Percentiles rank a stretch among this genome's conserved stretches.
Evolutionary conservation across 176 grass and related monocot species (phyloP).

Genomic region (Oryza coarctata): DNA sequence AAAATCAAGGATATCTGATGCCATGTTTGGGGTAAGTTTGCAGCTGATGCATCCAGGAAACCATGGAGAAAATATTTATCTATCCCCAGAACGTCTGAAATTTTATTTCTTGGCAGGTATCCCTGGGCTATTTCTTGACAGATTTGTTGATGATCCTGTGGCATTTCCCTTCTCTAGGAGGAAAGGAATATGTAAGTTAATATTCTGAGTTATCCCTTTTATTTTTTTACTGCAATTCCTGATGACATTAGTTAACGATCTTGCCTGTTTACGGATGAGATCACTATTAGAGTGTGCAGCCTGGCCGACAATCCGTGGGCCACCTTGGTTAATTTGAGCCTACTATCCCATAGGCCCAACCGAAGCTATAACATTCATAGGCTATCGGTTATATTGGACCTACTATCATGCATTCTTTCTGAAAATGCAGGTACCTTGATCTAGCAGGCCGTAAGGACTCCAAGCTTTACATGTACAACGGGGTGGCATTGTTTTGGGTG

Average conservation of each 20-base stretch:
- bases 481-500: conserved; percentile 62
- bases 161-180: conserved; percentile 64
- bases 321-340: too few relatives aligned
- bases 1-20: conserved; percentile 70
- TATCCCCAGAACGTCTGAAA: not conserved
- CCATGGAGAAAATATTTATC: not conserved
- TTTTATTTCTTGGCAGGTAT: conserved; percentile 17
- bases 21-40: conserved; percentile 65
- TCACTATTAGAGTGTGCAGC: too few relatives aligned
- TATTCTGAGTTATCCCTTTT: not conserved
- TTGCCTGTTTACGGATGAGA: too few relatives aligned
- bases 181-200: conserved; percentile 73
- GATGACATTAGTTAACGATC: not conserved
- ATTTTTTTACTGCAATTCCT: not conserved
- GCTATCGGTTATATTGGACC: too few relatives aligned
- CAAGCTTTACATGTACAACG: conserved; percentile 63
- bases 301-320: too few relatives aligned
- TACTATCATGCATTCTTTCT: not conserved
- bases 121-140: conserved; percentile 69
- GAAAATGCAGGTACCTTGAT: conserved; percentile 60
- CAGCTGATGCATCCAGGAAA: not conserved
- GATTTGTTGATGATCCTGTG: conserved; percentile 64
- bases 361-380: too few relatives aligned
- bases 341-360: too few relatives aligned
- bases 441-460: conserved; percentile 55